These are phyloP conservation scores for Mycena vulgaris DNA, from an alignment of 768 basidiomycete genomes.

Conservation along the genomic window DNA sequence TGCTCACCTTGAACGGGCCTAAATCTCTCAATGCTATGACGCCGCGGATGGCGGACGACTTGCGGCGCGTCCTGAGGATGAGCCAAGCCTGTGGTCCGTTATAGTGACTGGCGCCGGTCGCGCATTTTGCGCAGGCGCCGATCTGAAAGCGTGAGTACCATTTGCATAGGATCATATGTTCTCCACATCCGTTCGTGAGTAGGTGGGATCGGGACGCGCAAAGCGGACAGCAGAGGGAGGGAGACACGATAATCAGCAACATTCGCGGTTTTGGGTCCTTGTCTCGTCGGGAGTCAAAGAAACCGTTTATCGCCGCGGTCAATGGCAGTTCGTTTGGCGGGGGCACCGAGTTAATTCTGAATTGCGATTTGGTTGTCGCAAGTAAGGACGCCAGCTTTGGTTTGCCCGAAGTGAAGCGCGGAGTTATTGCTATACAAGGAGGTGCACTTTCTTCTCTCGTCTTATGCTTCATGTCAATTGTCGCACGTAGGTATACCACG, in stretches of 20 bases:
- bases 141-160: slow-evolving; percentile 75
- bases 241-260: slow-evolving; percentile 55
- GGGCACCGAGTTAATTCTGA: slow-evolving; percentile 77
- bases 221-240: slow-evolving; percentile 59
- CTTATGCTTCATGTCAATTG: background rate
- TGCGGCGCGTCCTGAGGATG: slow-evolving; percentile 69
- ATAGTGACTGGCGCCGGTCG: slow-evolving; percentile 83
- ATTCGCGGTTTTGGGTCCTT: slow-evolving; percentile 80
- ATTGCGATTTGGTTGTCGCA: slow-evolving; percentile 85
- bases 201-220: slow-evolving; percentile 76
- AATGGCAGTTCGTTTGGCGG: slow-evolving; percentile 82
- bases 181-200: background rate
- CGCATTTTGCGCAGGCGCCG: slow-evolving; percentile 85
- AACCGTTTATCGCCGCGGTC: slow-evolving; percentile 88
- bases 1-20: slow-evolving; percentile 78
- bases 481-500: slow-evolving; percentile 73
- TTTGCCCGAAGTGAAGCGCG: slow-evolving; percentile 84
- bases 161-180: too few species aligned
- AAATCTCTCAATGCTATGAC: slow-evolving; percentile 82
- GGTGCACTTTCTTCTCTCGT: slow-evolving; percentile 52
- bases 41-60: slow-evolving; percentile 67
- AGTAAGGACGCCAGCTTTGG: slow-evolving; percentile 78
- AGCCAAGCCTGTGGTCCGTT: slow-evolving; percentile 79
- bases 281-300: slow-evolving; percentile 75
- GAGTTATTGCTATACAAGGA: slow-evolving; percentile 81